Evolutionary conservation across 108 stramenopile genomes (phyloP).

Genomic region (Chaetoceros tenuissimus): DNA sequence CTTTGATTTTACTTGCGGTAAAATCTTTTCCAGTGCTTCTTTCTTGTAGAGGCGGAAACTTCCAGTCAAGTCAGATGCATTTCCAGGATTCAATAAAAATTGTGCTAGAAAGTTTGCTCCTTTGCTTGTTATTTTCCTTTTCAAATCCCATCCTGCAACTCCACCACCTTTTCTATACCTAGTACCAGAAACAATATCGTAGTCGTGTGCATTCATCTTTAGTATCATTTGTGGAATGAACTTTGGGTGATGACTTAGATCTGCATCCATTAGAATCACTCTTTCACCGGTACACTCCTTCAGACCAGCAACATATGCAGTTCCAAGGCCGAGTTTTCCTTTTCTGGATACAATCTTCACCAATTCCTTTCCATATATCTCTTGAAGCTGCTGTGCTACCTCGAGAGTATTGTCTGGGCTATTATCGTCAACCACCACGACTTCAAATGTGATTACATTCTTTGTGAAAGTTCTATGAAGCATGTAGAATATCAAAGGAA

Average conservation of each 20-base stretch:
- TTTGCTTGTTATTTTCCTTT: slow-evolving; percentile 85
- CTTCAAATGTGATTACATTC: slow-evolving; percentile 70
- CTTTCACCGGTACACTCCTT: slow-evolving; percentile 70
- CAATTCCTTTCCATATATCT: slow-evolving; percentile 58
- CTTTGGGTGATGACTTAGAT: slow-evolving; percentile 96
- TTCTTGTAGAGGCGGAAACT: slow-evolving; percentile 92
- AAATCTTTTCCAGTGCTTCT: slow-evolving; percentile 74
- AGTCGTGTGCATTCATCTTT: slow-evolving; percentile 25
- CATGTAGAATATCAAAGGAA: slow-evolving; percentile 90
- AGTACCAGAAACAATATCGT: slow-evolving; percentile 94
- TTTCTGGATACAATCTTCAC: slow-evolving; percentile 80
- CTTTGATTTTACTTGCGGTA: slow-evolving; percentile 74
- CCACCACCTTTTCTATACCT: slow-evolving; percentile 89
- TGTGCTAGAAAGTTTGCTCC: slow-evolving; percentile 95
- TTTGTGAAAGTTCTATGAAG: slow-evolving; percentile 70
- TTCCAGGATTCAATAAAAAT: slow-evolving; percentile 86
- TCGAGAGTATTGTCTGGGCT: slow-evolving; percentile 90
- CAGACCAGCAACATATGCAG: slow-evolving; percentile 91
- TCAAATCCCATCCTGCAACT: slow-evolving; percentile 90
- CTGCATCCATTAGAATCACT: slow-evolving; percentile 97
- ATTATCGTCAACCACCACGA: slow-evolving; percentile 94
- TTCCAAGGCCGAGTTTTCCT: slow-evolving; percentile 94
- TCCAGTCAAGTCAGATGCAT: slow-evolving; percentile 91
- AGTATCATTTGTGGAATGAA: slow-evolving; percentile 87
- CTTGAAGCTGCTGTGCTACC: slow-evolving; percentile 86